Evolutionary conservation across 2,329 filamentous ascomycete species (phyloP).

Genomic region (Microcyclospora tardicrescens): DNA sequence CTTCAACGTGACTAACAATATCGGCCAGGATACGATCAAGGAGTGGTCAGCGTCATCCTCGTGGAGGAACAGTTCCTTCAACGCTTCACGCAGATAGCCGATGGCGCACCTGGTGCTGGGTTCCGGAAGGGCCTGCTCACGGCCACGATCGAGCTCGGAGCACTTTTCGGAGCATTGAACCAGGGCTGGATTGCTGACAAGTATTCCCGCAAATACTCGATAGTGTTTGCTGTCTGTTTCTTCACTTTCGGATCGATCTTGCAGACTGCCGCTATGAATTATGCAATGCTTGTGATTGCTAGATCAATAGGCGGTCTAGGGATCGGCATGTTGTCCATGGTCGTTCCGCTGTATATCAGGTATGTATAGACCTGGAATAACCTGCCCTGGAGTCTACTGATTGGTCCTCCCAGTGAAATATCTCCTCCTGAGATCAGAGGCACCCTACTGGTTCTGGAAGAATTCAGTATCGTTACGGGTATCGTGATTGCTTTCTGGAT

Average conservation of each 20-base stretch:
- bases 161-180: constrained; percentile 23
- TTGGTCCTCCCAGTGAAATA: constrained; percentile 9
- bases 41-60: constrained; percentile 27
- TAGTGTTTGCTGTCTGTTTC: constrained; percentile 27
- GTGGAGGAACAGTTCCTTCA: constrained; percentile 34
- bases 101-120: constrained; percentile 11
- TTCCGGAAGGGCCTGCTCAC: constrained; percentile 32
- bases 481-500: constrained; percentile 43
- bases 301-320: constrained; percentile 22
- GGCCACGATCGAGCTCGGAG: constrained; percentile 31
- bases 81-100: constrained; percentile 23
- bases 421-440: constrained; percentile 28
- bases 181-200: constrained; percentile 27
- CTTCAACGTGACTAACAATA: too few species aligned
- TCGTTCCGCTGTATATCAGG: constrained; percentile 26
- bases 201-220: constrained; percentile 32
- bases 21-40: constrained; percentile 28
- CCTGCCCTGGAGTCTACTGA: too few species aligned
- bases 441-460: constrained; percentile 35
- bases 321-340: constrained; percentile 24
- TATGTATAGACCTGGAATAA: too few species aligned
- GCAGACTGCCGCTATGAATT: constrained; percentile 18
- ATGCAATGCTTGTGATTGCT: constrained; percentile 20
- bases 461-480: constrained; percentile 35
- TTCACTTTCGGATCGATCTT: constrained; percentile 36